Evolutionary conservation across 192 early-diverging fungal genomes (phyloP), one percentile per base, ranked within the genome.

Genomic region (Backusella australiensis): DNA sequence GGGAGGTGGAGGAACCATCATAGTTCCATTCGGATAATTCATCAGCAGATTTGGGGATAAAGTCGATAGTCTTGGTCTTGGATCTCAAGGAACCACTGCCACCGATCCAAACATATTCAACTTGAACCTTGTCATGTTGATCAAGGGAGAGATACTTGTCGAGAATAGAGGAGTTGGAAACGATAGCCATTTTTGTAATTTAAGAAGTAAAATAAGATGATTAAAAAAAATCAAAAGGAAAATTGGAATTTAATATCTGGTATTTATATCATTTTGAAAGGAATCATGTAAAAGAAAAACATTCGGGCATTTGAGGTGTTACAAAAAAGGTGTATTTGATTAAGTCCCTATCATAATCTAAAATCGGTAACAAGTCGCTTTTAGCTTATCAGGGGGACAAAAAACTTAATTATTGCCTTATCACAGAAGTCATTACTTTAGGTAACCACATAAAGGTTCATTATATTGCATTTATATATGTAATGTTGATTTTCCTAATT

Each of bases 101-200:
- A 84, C 84, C 87, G 67, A 88, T 88, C 87, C 87, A 88, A 44
- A 88, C 79, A 56, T 88, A 88, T 72, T 85, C 87, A 32, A 88
- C 87, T 73, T 82, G 81, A 35, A 88, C 73, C 49, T 79, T 70
- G 17, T 76, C 87, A 29, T 75, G 78, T 82, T 88, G 87, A 59
- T 85, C 80, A 23, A 88, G 85, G 12, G 77, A 44, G 56, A 88
- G 73, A 72, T 88, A 88, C 63, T 88, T 88, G 3, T 46, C n/a
- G n/a, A 88, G 83, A 63, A 81, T 84, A 73, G 85, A 23, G 67
- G 83, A 56, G 78, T 79, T 79, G 34, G 82, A 80, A 14, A 72
- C 34, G 69, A 75, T 63, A 71, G 74, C 72, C 77, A 78, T 78
- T 34, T n/a, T 78, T 29, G 19, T 41, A 23, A 44, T 9, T 46